Conservation (phyloP, 352 stramenopile species). For the Phytophthora capsici region DNA sequence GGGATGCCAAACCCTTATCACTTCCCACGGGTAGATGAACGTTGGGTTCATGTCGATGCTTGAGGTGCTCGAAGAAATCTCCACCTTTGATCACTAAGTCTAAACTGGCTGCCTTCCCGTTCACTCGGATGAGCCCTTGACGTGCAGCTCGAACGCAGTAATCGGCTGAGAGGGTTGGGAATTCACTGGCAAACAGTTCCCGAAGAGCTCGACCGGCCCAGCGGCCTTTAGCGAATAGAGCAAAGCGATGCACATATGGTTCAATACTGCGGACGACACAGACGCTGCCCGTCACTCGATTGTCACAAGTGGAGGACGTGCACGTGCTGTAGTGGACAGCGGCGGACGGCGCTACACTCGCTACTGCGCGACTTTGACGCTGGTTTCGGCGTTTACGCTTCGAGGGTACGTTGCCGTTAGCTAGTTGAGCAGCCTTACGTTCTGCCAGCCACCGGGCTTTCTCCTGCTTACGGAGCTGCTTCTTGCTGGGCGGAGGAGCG, state of each 20-base stretch:
- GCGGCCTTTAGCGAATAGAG: conserved; percentile 89
- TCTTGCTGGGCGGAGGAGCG: conserved; percentile 42
- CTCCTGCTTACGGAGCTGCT: conserved; percentile 52
- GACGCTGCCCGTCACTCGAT: conserved; percentile 26
- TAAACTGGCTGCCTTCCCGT: conserved; percentile 53
- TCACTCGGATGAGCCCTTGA: conserved; percentile 89
- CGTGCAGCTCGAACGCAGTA: conserved; percentile 78
- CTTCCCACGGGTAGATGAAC: conserved; percentile 53
- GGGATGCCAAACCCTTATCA: conserved; percentile 3
- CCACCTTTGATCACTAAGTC: conserved; percentile 77
- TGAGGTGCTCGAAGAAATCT: conserved; percentile 90
- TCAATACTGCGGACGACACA: conserved; percentile 58
- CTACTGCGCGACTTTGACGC: conserved; percentile 26
- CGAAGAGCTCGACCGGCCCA: conserved; percentile 87
- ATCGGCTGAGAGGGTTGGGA: conserved; percentile 43
- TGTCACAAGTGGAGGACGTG: conserved; percentile 39
- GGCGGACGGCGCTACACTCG: conserved; percentile 13
- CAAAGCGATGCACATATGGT: conserved; percentile 94
- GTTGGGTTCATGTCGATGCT: conserved; percentile 94
- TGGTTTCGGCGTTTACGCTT: conserved; percentile 55
- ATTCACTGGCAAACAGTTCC: conserved; percentile 84
- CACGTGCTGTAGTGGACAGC: conserved; percentile 34
- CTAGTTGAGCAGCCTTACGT: conserved; percentile 39
- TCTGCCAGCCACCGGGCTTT: conserved; percentile 47
- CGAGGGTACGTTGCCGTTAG: conserved; percentile 14